Conservation (phyloP, 75 land plant genomes). For the Cupressus sempervirens region DNA sequence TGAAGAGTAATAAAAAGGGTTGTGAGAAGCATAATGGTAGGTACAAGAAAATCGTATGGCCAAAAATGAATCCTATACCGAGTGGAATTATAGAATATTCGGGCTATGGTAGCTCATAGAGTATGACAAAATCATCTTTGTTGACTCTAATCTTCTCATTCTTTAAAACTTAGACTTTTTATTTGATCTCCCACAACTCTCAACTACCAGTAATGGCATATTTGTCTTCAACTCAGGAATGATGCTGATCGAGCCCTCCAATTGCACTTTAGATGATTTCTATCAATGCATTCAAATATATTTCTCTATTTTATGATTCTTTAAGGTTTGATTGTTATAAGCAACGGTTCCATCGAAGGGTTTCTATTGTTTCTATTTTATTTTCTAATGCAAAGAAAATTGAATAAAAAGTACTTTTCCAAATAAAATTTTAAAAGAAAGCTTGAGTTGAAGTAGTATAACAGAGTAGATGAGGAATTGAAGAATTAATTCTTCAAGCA, state of each 20-base stretch:
- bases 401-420: no score
- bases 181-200: conserved; percentile 50
- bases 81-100: conserved; percentile 87
- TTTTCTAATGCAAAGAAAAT: no score
- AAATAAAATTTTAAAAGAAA: no score
- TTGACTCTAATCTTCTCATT: no score
- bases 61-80: conserved; percentile 50
- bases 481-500: no score
- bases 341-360: no score
- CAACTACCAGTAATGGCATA: conserved; percentile 48
- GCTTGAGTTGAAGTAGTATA: no score
- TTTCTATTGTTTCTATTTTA: no score
- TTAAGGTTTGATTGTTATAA: no score
- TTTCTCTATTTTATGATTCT: no score
- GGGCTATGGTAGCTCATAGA: conserved; percentile 69
- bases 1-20: conserved; percentile 23
- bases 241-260: conserved; percentile 82
- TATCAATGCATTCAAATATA: no score
- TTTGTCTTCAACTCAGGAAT: conserved; percentile 71
- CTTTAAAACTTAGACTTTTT: conserved; percentile 60
- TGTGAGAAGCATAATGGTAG: conserved; percentile 58
- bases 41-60: conserved; percentile 55
- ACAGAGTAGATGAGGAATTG: no score
- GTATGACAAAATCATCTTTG: conserved; percentile 66
- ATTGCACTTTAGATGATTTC: conserved; percentile 40